Evolutionary conservation across 2,329 filamentous ascomycete species (phyloP), one percentile per base, ranked within the genome.

Genomic region (Raffaelea arxii): DNA sequence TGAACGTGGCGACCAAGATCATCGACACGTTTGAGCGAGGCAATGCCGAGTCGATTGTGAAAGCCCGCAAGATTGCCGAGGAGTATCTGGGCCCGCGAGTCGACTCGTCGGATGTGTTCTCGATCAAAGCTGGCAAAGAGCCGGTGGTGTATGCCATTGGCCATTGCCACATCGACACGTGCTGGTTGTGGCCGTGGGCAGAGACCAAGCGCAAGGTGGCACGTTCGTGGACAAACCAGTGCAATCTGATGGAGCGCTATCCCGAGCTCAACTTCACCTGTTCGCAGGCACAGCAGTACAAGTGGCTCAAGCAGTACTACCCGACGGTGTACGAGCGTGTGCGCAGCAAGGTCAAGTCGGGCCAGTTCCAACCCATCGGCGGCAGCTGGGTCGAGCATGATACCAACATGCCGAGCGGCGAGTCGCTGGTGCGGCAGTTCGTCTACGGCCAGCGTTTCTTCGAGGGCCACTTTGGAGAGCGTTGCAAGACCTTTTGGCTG

Each of bases 301-400:
- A 96, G 65, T 98, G 92, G 92, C 74, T 97, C 25, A 89, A 97
- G 67, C 70, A 85, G 55, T 72, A 87, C 54, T 98, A 98, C 60
- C 91, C 92, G 0, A 81, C 81, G 36, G 84, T 88, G 2, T 97
- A 88, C 61, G 84, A 94, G 55, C 83, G 91, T 16, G 91, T 98
- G 54, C 94, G 94, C 70, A 71, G 76, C 46, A 94, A 95, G 74
- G 84, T 97, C 50, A 87, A 87, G 64, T 81, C 90, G 57, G 91
- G 90, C 21, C 84, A 78, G 51, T 98, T 98, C 64, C 87, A 96
- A 55, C 90, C 90, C 14, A 91, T 98, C 56, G 92, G 92, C 53
- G 92, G 92, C 46, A 96, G 89, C 67, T 98, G 92, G 92, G 91
- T 98, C 16, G 92, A 98, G 62, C 92, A 98, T 60, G 92, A 98